Evolutionary conservation across 495 filamentous ascomycete genomes (phyloP).

Genomic region (Aspergillus haitiensis): DNA sequence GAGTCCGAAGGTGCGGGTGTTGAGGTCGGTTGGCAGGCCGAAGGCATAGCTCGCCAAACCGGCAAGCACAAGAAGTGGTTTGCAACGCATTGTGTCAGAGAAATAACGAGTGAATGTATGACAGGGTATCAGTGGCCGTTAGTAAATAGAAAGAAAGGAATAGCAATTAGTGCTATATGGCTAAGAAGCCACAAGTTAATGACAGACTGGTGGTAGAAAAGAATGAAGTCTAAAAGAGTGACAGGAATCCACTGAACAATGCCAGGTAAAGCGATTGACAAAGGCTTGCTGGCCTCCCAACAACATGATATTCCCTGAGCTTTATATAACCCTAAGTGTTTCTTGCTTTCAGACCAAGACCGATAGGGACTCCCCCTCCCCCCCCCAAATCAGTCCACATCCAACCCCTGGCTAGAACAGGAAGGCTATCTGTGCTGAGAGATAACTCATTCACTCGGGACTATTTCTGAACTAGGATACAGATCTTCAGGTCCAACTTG

Average conservation of each 20-base stretch:
- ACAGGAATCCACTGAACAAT: slow-evolving; percentile 26
- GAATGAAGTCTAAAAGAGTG: slow-evolving; percentile 26
- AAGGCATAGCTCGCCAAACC: slow-evolving; percentile 39
- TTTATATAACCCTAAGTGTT: slow-evolving; percentile 47
- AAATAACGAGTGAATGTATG: slow-evolving; percentile 18
- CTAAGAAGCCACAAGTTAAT: slow-evolving; percentile 31
- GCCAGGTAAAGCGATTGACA: slow-evolving; percentile 27
- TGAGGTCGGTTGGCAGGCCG: slow-evolving; percentile 37
- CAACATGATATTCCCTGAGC: slow-evolving; percentile 30
- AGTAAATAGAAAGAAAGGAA: slow-evolving; percentile 17
- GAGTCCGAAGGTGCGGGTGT: slow-evolving; percentile 34
- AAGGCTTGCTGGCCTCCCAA: slow-evolving; percentile 24
- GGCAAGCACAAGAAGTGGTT: slow-evolving; percentile 40
- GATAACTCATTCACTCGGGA: slow-evolving; percentile 15
- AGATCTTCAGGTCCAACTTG: slow-evolving; percentile 29
- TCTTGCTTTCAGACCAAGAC: slow-evolving; percentile 12
- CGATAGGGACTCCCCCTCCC: slow-evolving; percentile 22
- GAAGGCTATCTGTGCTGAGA: slow-evolving; percentile 11
- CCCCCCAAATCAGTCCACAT: slow-evolving; percentile 23
- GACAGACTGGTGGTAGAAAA: slow-evolving; percentile 37
- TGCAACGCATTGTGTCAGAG: slow-evolving; percentile 40
- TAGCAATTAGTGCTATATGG: slow-evolving; percentile 22
- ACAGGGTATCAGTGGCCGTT: neutral
- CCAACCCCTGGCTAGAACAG: slow-evolving; percentile 13
- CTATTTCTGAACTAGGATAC: slow-evolving; percentile 21